Evolutionary conservation across 2,329 filamentous ascomycete species (phyloP).

Genomic region (Fonsecaea nubica): DNA sequence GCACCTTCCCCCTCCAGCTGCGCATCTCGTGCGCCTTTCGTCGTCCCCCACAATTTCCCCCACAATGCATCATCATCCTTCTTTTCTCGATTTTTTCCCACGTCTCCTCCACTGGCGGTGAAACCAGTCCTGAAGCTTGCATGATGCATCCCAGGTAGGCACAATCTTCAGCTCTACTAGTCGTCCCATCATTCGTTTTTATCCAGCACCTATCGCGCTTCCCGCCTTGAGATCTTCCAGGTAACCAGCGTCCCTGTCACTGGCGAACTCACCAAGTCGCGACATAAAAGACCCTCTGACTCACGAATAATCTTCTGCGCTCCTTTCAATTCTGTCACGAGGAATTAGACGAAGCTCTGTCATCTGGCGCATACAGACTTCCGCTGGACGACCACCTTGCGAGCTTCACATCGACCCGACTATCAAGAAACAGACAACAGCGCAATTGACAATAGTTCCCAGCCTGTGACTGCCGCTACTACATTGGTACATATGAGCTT

Average conservation of each 20-base stretch:
- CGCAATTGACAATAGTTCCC: background rate
- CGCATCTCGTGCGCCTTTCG: background rate
- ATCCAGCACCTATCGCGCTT: background rate
- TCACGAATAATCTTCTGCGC: background rate
- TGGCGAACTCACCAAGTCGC: background rate
- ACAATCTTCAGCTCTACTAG: background rate
- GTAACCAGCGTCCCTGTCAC: background rate
- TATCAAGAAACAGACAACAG: background rate
- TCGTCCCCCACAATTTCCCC: conserved; percentile 5
- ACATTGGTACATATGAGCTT: background rate
- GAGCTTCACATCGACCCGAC: background rate
- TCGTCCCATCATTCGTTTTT: background rate
- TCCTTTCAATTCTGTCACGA: background rate
- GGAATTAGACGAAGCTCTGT: background rate
- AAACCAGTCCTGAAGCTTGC: background rate
- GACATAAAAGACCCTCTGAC: background rate
- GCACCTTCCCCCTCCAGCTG: background rate
- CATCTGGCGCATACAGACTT: background rate
- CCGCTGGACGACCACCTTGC: background rate
- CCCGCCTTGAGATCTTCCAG: background rate
- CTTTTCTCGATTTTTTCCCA: background rate
- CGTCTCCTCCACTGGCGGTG: background rate
- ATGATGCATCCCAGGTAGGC: background rate
- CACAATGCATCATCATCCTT: background rate
- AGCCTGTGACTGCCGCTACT: background rate